These are phyloP conservation scores for Nepenthes alata DNA, from an alignment of 179 eudicot species.

Conservation along the genomic window DNA sequence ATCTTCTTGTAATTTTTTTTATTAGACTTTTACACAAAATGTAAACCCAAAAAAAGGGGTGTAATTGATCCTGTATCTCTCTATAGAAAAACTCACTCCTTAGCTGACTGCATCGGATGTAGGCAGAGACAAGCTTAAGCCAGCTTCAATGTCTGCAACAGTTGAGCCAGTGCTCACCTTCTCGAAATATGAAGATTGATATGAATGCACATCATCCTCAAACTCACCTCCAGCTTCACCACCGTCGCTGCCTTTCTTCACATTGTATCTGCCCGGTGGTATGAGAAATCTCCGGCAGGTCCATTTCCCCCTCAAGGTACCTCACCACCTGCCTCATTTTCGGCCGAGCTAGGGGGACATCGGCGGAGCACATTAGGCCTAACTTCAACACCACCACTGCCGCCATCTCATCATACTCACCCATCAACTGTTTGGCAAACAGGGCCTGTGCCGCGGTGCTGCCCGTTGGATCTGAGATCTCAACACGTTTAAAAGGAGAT, in stretches of 20 bases:
- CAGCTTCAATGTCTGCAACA: conserved; percentile 16
- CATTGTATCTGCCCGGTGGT: conserved; percentile 22
- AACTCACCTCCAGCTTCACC: conserved; percentile 12
- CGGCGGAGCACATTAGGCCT: conserved; percentile 40
- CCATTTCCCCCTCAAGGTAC: conserved; percentile 46
- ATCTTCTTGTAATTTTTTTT: not conserved
- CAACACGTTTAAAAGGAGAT: too few relatives aligned
- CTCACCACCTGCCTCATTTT: conserved; percentile 53
- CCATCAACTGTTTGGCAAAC: too few relatives aligned
- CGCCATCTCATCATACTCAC: conserved; percentile 40
- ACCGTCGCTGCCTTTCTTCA: conserved; percentile 12
- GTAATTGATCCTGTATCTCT: too few relatives aligned
- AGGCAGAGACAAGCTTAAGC: conserved; percentile 15
- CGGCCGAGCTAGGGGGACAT: conserved; percentile 29
- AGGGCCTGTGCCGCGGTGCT: too few relatives aligned
- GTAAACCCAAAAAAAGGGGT: too few relatives aligned
- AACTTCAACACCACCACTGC: conserved; percentile 38
- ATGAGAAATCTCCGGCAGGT: conserved; percentile 25
- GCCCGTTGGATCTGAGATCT: too few relatives aligned
- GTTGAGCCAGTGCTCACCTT: conserved; percentile 16
- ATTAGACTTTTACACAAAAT: too few relatives aligned
- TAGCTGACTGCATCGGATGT: too few relatives aligned
- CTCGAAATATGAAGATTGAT: conserved; percentile 21
- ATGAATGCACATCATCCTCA: conserved; percentile 28
- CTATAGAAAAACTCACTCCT: too few relatives aligned